Conservation (phyloP, 495 filamentous ascomycete species). For the Annulohypoxylon stygium region DNA sequence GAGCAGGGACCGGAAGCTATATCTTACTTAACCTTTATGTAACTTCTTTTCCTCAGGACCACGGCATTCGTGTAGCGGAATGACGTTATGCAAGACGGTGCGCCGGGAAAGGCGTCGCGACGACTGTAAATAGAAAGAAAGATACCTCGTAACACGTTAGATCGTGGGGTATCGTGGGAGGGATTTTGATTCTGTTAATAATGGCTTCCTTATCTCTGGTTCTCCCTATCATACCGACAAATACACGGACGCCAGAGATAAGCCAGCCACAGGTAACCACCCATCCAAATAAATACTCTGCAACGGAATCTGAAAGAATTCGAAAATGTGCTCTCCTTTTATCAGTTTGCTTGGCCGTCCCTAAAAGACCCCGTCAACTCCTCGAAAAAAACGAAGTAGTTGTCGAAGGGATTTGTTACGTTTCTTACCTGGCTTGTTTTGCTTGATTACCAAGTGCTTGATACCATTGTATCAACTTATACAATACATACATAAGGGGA, state of each 20-base stretch:
- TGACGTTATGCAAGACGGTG: constrained; percentile 41
- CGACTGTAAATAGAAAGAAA: constrained; percentile 34
- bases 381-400: constrained; percentile 15
- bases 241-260: constrained; percentile 47
- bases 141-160: constrained; percentile 44
- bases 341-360: constrained; percentile 21
- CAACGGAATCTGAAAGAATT: constrained; percentile 25
- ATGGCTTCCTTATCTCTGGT: constrained; percentile 49
- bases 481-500: neutral
- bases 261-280: constrained; percentile 45
- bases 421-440: neutral
- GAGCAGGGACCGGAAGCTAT: constrained; percentile 36
- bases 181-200: constrained; percentile 48
- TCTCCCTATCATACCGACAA: constrained; percentile 45
- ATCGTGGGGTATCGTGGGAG: constrained; percentile 49
- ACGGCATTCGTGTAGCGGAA: constrained; percentile 40
- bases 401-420: constrained; percentile 2
- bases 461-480: constrained; percentile 14
- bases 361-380: constrained; percentile 9
- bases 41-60: constrained; percentile 35
- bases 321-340: constrained; percentile 28
- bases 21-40: constrained; percentile 49
- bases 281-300: constrained; percentile 45
- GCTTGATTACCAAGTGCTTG: neutral
- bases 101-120: constrained; percentile 35